Evolutionary conservation across 139 green algal genomes (phyloP), one percentile per base, ranked within the genome.

Genomic region (Chlorella sp.): DNA sequence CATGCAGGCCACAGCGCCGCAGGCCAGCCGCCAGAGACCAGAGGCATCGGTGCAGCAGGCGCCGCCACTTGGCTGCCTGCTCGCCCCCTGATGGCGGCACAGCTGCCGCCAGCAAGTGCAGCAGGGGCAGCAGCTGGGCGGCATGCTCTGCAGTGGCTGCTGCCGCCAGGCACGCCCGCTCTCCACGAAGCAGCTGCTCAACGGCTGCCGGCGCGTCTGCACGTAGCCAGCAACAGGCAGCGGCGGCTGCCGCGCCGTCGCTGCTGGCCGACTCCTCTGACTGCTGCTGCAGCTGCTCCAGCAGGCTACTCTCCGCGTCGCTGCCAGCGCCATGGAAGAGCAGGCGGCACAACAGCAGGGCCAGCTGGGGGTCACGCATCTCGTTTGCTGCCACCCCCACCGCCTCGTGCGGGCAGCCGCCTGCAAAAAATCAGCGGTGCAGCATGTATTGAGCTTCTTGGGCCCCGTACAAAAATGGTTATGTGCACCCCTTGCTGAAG

Each of bases 331-430:
- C 14, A 13, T 84, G 80, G 24, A 93, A 89, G 44, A 94, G 82
- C 72, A 96, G 86, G 16, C 90, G 84, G 1, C 88, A 89, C 48
- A 96, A 80, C 26, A 95, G 78, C 44, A 95, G 84, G 38, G 93
- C 95, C 65, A 98, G 92, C 90, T 97, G 94, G 0, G 91, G 89
- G 81, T 98, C 95, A 0, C 79, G 72, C 60, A 95, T 84, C 78
- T 97, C 90, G 3, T 87, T 85, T 0, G 90, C 90, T 58, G 93
- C 91, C 76, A 97, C 93, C 3, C 84, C 89, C 17, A 94, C 92
- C 0, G 93, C 92, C 32, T 96, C 94, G 56, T 81, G 80, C 17
- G 81, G 46, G 51, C 75, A 85, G 16, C 84, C 86, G 26, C 77
- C 92, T 84, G 81, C 54, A 44, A 7, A 30, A 13, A 1, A 0